Conservation (phyloP, 257 asterid genomes). For the Jacaranda mimosifolia region DNA sequence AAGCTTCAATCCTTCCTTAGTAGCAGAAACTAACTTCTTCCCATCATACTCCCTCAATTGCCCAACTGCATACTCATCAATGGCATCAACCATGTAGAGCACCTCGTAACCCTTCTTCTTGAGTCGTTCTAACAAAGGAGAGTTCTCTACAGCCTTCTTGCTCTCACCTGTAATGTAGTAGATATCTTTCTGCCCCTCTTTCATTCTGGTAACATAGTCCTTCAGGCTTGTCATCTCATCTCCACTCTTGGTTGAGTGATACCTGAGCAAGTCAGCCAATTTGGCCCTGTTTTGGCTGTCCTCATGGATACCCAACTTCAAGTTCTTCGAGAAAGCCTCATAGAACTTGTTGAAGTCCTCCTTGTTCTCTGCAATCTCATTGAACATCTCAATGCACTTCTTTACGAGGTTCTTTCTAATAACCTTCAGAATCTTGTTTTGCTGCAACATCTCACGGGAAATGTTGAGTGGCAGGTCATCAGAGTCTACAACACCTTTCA, state of each 20-base stretch:
- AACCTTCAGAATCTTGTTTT: slow-evolving; percentile 53
- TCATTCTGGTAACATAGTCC: slow-evolving; percentile 55
- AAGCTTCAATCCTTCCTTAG: slow-evolving; percentile 52
- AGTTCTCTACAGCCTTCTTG: slow-evolving; percentile 58
- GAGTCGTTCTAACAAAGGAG: slow-evolving; percentile 51
- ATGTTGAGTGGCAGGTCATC: slow-evolving; percentile 57
- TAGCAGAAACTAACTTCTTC: slow-evolving; percentile 50
- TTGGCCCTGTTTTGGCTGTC: slow-evolving; percentile 56
- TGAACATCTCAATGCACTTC: slow-evolving; percentile 59
- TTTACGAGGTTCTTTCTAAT: slow-evolving; percentile 54
- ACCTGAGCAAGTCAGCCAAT: slow-evolving; percentile 50
- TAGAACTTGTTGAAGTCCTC: slow-evolving; percentile 56
- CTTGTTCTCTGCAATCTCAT: slow-evolving; percentile 55
- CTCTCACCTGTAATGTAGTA: slow-evolving; percentile 56
- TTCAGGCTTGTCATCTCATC: slow-evolving; percentile 56
- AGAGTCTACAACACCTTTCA: slow-evolving; percentile 57
- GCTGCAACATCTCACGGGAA: slow-evolving; percentile 54
- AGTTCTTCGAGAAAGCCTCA: slow-evolving; percentile 56
- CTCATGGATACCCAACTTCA: slow-evolving; percentile 57
- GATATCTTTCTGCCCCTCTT: slow-evolving; percentile 53
- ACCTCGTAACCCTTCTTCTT: slow-evolving; percentile 57
- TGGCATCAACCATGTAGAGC: slow-evolving; percentile 54
- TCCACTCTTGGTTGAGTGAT: slow-evolving; percentile 51
- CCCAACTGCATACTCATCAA: slow-evolving; percentile 53
- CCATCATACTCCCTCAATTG: slow-evolving; percentile 55